A percentile compares a stretch with the other conserved stretches of the same genome.
phyloP scores from a whole-genome alignment of 75 land plant species.

The Isoetes taiwanensis region DNA sequence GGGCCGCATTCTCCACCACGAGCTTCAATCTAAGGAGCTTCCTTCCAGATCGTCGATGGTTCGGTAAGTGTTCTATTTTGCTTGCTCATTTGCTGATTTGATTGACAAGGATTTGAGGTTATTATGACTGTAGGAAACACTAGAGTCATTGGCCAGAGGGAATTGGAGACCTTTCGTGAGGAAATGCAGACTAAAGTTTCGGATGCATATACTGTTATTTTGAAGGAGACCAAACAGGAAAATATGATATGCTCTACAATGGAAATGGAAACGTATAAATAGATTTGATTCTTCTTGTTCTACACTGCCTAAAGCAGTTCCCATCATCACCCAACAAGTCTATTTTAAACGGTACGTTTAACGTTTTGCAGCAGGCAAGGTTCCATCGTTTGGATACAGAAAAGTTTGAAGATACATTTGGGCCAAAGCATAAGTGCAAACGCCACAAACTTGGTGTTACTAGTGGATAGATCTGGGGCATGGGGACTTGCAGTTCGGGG shows the following conservation, averaged over 20 bases:
- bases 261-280: too few species aligned
- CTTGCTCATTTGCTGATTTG: background rate
- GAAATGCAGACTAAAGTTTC: constrained; percentile 61
- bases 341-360: too few species aligned
- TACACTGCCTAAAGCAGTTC: too few species aligned
- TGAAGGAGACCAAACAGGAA: constrained; percentile 56
- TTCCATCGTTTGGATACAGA: constrained; percentile 83
- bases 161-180: constrained; percentile 79
- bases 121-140: constrained; percentile 68
- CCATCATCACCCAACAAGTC: too few species aligned
- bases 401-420: constrained; percentile 74
- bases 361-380: constrained; percentile 66
- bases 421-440: constrained; percentile 76
- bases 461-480: too few species aligned
- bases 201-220: constrained; percentile 69
- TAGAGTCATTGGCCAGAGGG: constrained; percentile 72
- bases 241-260: too few species aligned
- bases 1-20: constrained; percentile 43
- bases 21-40: constrained; percentile 74
- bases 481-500: too few species aligned
- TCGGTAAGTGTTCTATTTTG: constrained; percentile 35
- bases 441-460: constrained; percentile 78
- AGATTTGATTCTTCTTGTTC: too few species aligned
- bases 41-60: constrained; percentile 94
- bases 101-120: background rate